Evolutionary conservation across 768 basidiomycete species (phyloP), one percentile per base, ranked within the genome.

Genomic region (Botryobasidium botryosum): DNA sequence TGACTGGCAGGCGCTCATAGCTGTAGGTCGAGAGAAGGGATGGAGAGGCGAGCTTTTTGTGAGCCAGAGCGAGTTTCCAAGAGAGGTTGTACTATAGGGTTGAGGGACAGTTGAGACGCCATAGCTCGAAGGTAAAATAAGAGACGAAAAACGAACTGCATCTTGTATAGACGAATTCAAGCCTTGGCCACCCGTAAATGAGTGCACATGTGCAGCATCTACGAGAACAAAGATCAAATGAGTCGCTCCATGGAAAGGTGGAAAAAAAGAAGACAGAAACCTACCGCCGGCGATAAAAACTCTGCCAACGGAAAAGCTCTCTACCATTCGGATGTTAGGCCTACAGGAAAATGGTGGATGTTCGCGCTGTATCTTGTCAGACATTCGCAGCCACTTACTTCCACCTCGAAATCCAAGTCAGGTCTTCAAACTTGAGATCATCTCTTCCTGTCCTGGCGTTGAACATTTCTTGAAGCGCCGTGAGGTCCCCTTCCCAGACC

Each of bases 171-270:
- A 52, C n/a, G 57, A 57, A 48, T 64, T 64, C n/a, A 66, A 48
- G 5, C 66, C 67, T 44, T 66, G 68, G 1, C 62, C 67, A n/a
- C 68, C 69, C 6, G 59, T 58, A 13, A 65, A 66, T 23, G 62
- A 62, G 45, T 70, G 68, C 18, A 64, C 57, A 45, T 73, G 72
- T 0, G 67, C 69, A 20, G 68, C 64, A 50, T 74, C 71, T 73
- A 44, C 6, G 21, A 8, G 6, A 23, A 10, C 10, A 15, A 27
- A n/a, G n/a, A n/a, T n/a, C n/a, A n/a, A n/a, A n/a, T n/a, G n/a
- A n/a, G n/a, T n/a, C n/a, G n/a, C n/a, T n/a, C n/a, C n/a, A n/a
- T n/a, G n/a, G n/a, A n/a, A n/a, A n/a, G n/a, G n/a, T n/a, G n/a
- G n/a, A n/a, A 33, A 17, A 17, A 17, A 33, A 8, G 31, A 26